phyloP scores from a whole-genome alignment of 768 basidiomycete species.

The Naganishia antarctica region DNA sequence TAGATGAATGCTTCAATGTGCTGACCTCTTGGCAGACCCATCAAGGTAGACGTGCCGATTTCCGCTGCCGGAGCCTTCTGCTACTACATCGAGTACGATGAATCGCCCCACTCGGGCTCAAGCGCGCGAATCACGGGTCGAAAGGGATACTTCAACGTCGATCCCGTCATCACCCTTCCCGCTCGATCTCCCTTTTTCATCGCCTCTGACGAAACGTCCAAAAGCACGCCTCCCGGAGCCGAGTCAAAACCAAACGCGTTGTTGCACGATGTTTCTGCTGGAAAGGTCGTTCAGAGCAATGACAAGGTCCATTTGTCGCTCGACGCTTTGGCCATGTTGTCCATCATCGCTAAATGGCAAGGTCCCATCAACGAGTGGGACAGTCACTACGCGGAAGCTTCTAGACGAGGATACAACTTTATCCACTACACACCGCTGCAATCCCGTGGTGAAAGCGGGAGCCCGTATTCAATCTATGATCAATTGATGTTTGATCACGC shows the following conservation, averaged over 20 bases:
- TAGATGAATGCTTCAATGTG: too few relatives aligned
- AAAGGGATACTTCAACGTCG: conserved; percentile 93
- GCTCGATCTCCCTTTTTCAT: conserved; percentile 67
- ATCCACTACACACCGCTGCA: conserved; percentile 94
- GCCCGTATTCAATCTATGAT: conserved; percentile 88
- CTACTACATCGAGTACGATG: conserved; percentile 88
- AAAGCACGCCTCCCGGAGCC: conserved; percentile 36
- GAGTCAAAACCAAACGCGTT: conserved; percentile 51
- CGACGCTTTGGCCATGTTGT: conserved; percentile 81
- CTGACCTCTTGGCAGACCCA: conserved; percentile 60
- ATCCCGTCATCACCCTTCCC: conserved; percentile 75
- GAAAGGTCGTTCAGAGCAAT: conserved; percentile 51
- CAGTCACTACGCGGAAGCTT: conserved; percentile 73
- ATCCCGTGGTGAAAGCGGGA: conserved; percentile 78
- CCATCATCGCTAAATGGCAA: conserved; percentile 98
- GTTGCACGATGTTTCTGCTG: conserved; percentile 53
- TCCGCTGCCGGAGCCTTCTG: conserved; percentile 93
- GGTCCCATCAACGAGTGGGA: conserved; percentile 73
- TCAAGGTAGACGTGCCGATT: conserved; percentile 90
- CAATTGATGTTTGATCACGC: conserved; percentile 77
- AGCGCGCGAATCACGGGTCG: conserved; percentile 68
- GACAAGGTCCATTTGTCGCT: conserved; percentile 68
- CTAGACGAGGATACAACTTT: conserved; percentile 93
- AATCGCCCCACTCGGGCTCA: too few relatives aligned
- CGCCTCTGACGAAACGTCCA: conserved; percentile 29